phyloP scores from a whole-genome alignment of 2,329 filamentous ascomycete genomes.

The Aspergillus viridinutans region DNA sequence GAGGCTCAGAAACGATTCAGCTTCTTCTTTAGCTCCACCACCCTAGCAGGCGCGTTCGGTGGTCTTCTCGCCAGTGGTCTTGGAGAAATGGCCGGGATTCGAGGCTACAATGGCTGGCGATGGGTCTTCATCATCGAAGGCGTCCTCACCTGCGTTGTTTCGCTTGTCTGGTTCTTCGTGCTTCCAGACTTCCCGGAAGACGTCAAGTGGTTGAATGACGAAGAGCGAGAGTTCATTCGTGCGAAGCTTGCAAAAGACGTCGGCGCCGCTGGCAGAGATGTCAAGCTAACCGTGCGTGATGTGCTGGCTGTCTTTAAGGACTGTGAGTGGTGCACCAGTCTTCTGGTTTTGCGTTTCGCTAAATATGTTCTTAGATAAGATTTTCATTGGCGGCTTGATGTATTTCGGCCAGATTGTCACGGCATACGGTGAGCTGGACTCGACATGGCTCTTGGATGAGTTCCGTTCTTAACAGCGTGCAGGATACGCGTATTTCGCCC shows the following conservation, averaged over 20 bases:
- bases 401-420: slow-evolving; percentile 77
- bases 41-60: slow-evolving; percentile 59
- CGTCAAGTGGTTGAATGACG: slow-evolving; percentile 65
- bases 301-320: slow-evolving; percentile 65
- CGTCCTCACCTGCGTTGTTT: slow-evolving; percentile 57
- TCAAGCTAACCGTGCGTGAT: slow-evolving; percentile 56
- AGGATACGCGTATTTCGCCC: slow-evolving; percentile 70
- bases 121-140: slow-evolving; percentile 61
- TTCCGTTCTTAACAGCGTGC: slow-evolving; percentile 12
- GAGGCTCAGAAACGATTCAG: slow-evolving; percentile 90
- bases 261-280: slow-evolving; percentile 61
- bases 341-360: slow-evolving; percentile 4
- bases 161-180: slow-evolving; percentile 58
- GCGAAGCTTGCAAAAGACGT: slow-evolving; percentile 65
- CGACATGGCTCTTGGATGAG: neutral
- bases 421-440: slow-evolving; percentile 53
- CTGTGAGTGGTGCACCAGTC: slow-evolving; percentile 31
- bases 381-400: slow-evolving; percentile 72
- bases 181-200: slow-evolving; percentile 73
- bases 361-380: slow-evolving; percentile 46
- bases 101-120: slow-evolving; percentile 55
- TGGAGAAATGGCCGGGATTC: slow-evolving; percentile 52
- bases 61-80: slow-evolving; percentile 59
- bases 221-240: slow-evolving; percentile 64
- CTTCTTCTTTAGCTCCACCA: slow-evolving; percentile 81